phyloP scores from a whole-genome alignment of 345 rosid genomes.

The Lenwebbia sp. region DNA sequence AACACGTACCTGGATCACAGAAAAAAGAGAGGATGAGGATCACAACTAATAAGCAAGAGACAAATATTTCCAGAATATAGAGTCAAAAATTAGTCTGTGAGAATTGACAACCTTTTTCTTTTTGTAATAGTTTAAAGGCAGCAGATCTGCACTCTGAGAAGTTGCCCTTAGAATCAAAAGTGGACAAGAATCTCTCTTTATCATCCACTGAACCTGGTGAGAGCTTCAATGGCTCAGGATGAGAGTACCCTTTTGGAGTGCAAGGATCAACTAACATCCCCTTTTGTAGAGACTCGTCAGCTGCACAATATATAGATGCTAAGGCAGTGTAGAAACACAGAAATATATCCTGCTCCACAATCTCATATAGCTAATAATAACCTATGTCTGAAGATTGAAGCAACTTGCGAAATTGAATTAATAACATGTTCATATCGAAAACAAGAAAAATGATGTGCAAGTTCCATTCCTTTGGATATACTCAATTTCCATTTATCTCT shows the following conservation, averaged over 20 bases:
- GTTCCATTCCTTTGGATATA: background rate
- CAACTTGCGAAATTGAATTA: background rate
- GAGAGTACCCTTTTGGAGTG: slow-evolving; percentile 64
- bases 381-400: background rate
- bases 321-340: background rate
- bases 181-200: slow-evolving; percentile 15
- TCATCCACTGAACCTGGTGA: slow-evolving; percentile 30
- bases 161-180: slow-evolving; percentile 60
- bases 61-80: background rate
- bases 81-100: background rate
- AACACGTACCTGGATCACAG: slow-evolving; percentile 53
- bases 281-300: slow-evolving; percentile 23
- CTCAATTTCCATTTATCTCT: background rate
- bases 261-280: slow-evolving; percentile 58
- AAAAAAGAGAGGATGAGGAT: background rate
- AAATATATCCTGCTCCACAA: background rate
- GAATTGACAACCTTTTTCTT: slow-evolving; percentile 54
- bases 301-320: slow-evolving; percentile 17
- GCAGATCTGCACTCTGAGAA: slow-evolving; percentile 87
- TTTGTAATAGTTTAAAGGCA: slow-evolving; percentile 45
- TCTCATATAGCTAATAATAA: background rate
- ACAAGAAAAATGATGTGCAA: background rate
- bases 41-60: background rate
- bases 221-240: slow-evolving; percentile 13
- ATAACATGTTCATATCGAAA: background rate